Evolutionary conservation across 305 asterid genomes (phyloP).

Genomic region (Fraxinus greggii): DNA sequence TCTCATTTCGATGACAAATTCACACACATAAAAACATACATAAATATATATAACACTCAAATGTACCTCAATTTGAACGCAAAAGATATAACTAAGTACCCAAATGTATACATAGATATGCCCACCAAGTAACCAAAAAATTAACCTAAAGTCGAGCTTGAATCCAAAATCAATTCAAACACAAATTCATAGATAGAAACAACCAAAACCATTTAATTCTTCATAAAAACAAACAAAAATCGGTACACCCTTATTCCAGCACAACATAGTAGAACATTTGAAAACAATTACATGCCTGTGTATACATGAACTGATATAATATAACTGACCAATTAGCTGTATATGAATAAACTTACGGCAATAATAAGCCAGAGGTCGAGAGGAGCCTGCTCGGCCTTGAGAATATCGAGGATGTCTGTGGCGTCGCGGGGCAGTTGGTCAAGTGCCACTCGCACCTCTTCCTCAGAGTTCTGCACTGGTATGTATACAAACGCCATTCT

Average conservation of each 20-base stretch:
- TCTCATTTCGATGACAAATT: neutral
- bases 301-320: neutral
- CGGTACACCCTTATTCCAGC: neutral
- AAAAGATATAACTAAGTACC: neutral
- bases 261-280: neutral
- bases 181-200: neutral
- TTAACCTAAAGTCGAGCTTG: neutral
- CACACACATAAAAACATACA: neutral
- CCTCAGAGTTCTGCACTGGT: slow-evolving; percentile 96
- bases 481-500: slow-evolving; percentile 74
- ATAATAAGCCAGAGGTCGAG: slow-evolving; percentile 95
- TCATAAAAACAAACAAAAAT: slow-evolving; percentile 4
- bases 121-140: neutral
- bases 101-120: neutral
- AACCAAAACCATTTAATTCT: neutral
- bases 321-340: neutral
- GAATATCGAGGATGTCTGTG: slow-evolving; percentile 92
- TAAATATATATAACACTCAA: neutral
- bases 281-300: neutral
- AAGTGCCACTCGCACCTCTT: slow-evolving; percentile 89
- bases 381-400: slow-evolving; percentile 99
- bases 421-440: slow-evolving; percentile 99
- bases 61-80: neutral
- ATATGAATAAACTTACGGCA: slow-evolving; percentile 50
- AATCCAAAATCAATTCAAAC: neutral